Percentiles rank a stretch among this genome's conserved stretches.
phyloP scores from a whole-genome alignment of 768 basidiomycete species.

The Dentipellis fragilis region DNA sequence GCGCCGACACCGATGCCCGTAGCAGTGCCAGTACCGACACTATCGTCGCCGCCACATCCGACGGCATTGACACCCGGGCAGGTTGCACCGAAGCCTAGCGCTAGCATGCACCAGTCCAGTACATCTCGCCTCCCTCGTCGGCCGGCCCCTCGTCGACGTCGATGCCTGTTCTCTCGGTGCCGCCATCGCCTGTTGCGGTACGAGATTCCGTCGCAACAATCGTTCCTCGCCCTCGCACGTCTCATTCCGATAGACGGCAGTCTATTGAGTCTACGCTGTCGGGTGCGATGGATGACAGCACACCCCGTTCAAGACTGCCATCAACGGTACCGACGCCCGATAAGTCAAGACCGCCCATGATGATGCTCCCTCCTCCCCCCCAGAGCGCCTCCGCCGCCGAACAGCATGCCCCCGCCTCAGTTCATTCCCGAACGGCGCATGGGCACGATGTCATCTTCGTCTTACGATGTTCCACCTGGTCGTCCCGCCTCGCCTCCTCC shows the following conservation, averaged over 20 bases:
- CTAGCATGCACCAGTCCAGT: constrained; percentile 54
- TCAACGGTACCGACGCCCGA: constrained; percentile 48
- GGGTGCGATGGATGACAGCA: constrained; percentile 35
- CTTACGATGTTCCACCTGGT: constrained; percentile 62
- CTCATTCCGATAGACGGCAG: constrained; percentile 50
- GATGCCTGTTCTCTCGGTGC: constrained; percentile 23
- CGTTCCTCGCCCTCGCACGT: constrained; percentile 36
- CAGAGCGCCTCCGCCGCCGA: constrained; percentile 64
- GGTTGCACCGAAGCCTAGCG: constrained; percentile 47
- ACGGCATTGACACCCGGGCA: constrained; percentile 19
- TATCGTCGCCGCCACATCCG: constrained; percentile 17
- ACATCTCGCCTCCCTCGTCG: constrained; percentile 42
- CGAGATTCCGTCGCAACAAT: constrained; percentile 46
- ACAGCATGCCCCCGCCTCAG: constrained; percentile 57
- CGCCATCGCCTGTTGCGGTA: constrained; percentile 33
- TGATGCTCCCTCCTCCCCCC: constrained; percentile 73
- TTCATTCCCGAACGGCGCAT: constrained; percentile 65
- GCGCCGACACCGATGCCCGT: neutral
- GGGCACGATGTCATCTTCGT: constrained; percentile 31
- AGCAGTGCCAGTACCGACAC: constrained; percentile 5
- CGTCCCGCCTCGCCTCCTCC: constrained; percentile 91
- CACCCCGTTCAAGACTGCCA: constrained; percentile 48
- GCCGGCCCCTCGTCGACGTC: constrained; percentile 24
- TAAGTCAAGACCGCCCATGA: constrained; percentile 78
- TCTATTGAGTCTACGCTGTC: constrained; percentile 68